phyloP scores from a whole-genome alignment of 768 basidiomycete genomes.

The Leccinum subgranulosum region DNA sequence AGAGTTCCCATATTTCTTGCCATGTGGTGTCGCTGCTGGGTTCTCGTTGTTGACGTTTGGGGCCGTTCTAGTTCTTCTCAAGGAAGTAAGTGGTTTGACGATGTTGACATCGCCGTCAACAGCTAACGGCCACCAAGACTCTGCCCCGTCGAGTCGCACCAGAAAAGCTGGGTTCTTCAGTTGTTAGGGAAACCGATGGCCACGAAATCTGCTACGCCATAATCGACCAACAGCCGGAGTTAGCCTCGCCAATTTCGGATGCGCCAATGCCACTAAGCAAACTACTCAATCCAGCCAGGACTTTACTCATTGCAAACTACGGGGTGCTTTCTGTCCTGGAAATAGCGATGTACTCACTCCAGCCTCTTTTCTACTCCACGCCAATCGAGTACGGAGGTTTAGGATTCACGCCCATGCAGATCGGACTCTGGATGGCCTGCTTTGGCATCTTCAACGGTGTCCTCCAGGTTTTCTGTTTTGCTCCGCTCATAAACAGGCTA shows the following conservation, averaged over 20 bases:
- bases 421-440: conserved; percentile 36
- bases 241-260: conserved; percentile 6
- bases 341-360: conserved; percentile 33
- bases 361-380: conserved; percentile 39
- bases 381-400: conserved; percentile 36
- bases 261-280: conserved; percentile 24
- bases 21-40: conserved; percentile 33
- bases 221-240: conserved; percentile 6
- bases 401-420: conserved; percentile 34
- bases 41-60: conserved; percentile 26
- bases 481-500: conserved; percentile 26
- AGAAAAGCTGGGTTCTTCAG: conserved; percentile 9
- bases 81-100: conserved; percentile 25
- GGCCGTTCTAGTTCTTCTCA: conserved; percentile 21
- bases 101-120: not conserved
- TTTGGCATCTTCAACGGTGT: conserved; percentile 32
- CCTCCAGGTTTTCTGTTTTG: conserved; percentile 33
- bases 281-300: conserved; percentile 28
- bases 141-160: conserved; percentile 6
- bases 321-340: conserved; percentile 35
- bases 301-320: conserved; percentile 37
- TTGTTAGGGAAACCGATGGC: conserved; percentile 11
- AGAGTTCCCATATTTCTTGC: conserved; percentile 38
- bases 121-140: conserved; percentile 17
- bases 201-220: conserved; percentile 15